These are phyloP conservation scores for Dipodascus geniculatus DNA, from an alignment of 805 yeast species.

Conservation along the genomic window DNA sequence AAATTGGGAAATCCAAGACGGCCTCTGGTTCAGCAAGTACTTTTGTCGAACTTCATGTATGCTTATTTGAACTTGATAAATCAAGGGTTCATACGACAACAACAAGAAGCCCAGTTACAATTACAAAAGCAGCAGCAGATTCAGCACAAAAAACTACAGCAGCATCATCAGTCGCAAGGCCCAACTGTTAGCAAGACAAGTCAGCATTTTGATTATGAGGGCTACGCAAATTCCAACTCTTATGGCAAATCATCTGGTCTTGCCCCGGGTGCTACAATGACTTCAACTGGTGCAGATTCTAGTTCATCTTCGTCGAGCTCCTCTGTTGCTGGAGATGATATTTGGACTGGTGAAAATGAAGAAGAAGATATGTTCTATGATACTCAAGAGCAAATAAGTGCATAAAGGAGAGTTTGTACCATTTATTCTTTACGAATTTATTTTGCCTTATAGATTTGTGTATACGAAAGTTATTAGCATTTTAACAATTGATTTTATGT, in stretches of 20 bases:
- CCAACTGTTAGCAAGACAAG: conserved; percentile 3
- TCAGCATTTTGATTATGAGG: conserved; percentile 4
- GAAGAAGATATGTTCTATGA: conserved; percentile 2
- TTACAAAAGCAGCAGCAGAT: conserved; percentile 10
- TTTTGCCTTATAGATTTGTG: conserved; percentile 1
- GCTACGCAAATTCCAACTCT: conserved; percentile 1
- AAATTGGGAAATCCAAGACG: conserved; percentile 91
- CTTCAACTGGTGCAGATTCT: conserved; percentile 13
- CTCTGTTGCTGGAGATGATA: conserved; percentile 10
- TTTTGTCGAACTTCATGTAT: conserved; percentile 93
- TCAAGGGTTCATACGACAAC: conserved; percentile 41
- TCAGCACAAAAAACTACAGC: conserved; percentile 5
- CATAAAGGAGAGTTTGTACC: not conserved
- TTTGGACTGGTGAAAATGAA: conserved; percentile 13
- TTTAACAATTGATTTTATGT: too few relatives aligned
- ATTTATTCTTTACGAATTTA: conserved; percentile 1
- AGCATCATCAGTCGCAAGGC: conserved; percentile 7
- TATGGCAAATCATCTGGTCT: not conserved
- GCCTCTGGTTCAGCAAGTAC: conserved; percentile 82
- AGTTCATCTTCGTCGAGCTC: conserved; percentile 14
- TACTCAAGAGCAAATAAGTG: not conserved
- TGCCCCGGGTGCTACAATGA: conserved; percentile 2
- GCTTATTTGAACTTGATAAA: conserved; percentile 90
- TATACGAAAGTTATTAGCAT: not conserved
- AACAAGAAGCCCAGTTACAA: conserved; percentile 7